Conservation (phyloP, 176 grass and related monocot genomes). For the Carex kokanica region DNA sequence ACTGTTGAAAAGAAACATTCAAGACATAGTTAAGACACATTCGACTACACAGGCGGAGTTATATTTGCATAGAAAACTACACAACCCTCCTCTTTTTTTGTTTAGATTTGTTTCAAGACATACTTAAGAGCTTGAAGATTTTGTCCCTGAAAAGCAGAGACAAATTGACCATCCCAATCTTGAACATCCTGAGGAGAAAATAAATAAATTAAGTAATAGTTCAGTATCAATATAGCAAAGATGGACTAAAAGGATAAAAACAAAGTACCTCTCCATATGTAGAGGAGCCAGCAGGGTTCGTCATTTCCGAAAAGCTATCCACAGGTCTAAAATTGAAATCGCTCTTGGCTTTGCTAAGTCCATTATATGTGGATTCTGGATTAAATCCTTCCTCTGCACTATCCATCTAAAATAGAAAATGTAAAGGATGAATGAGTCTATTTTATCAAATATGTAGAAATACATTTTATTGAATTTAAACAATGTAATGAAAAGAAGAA, state of each 20-base stretch:
- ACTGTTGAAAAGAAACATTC: not conserved
- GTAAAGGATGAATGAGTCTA: not conserved
- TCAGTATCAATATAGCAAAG: slow-evolving; percentile 16
- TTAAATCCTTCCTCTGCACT: slow-evolving; percentile 50
- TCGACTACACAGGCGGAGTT: no score
- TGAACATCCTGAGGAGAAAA: slow-evolving; percentile 48
- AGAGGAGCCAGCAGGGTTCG: slow-evolving; percentile 39
- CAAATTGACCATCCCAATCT: slow-evolving; percentile 60
- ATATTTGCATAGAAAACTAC: no score
- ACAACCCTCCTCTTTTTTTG: no score
- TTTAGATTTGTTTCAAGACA: not conserved
- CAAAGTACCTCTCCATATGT: slow-evolving; percentile 56
- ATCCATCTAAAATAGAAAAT: slow-evolving; percentile 64
- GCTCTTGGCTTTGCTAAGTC: slow-evolving; percentile 34
- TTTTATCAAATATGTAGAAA: slow-evolving; percentile 28
- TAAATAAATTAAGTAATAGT: slow-evolving; percentile 11
- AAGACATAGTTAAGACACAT: slow-evolving; percentile 33
- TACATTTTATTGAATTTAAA: slow-evolving; percentile 13
- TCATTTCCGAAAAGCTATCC: slow-evolving; percentile 38
- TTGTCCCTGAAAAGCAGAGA: slow-evolving; percentile 62
- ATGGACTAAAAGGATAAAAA: slow-evolving; percentile 21
- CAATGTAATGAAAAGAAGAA: slow-evolving; percentile 16
- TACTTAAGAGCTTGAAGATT: slow-evolving; percentile 94
- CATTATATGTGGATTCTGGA: slow-evolving; percentile 39
- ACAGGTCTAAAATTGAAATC: slow-evolving; percentile 30